phyloP scores from a whole-genome alignment of 495 filamentous ascomycete species.

The Talaromyces liani region DNA sequence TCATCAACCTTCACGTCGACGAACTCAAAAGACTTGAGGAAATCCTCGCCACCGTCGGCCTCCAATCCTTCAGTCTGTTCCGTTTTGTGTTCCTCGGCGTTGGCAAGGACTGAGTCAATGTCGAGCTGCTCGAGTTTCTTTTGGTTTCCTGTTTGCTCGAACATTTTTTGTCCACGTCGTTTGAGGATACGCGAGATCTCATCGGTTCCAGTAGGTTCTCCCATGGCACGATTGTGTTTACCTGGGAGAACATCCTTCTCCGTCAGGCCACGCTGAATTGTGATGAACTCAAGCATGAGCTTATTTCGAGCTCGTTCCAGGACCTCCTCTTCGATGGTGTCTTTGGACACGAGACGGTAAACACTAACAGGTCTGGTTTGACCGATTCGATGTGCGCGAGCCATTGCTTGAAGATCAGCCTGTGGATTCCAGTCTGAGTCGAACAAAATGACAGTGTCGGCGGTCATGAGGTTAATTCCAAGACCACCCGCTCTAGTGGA shows the following conservation, averaged over 20 bases:
- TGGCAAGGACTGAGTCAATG: conserved; percentile 91
- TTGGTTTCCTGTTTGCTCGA: conserved; percentile 92
- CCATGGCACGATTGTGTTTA: conserved; percentile 50
- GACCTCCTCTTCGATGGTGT: conserved; percentile 97
- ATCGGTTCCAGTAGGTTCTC: conserved; percentile 77
- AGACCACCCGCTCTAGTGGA: conserved; percentile 94
- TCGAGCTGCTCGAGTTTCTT: conserved; percentile 96
- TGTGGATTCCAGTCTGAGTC: conserved; percentile 99
- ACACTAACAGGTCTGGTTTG: conserved; percentile 94
- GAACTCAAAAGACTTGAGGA: conserved; percentile 80
- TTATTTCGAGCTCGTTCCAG: conserved; percentile 95
- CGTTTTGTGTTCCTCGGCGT: conserved; percentile 91
- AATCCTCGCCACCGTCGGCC: conserved; percentile 87
- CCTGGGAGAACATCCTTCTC: conserved; percentile 76
- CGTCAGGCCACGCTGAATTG: conserved; percentile 92
- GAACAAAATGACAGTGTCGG: conserved; percentile 95
- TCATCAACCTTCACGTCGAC: conserved; percentile 92
- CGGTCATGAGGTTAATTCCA: conserved; percentile 98
- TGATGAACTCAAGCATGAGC: conserved; percentile 95
- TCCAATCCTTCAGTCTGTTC: conserved; percentile 85
- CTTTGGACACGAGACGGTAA: conserved; percentile 91
- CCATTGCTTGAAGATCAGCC: conserved; percentile 97
- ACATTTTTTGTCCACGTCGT: conserved; percentile 91
- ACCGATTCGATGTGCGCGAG: conserved; percentile 92
- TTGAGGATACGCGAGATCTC: conserved; percentile 92